A percentile compares a stretch with the other conserved stretches of the same genome.
Evolutionary conservation across 305 asterid species (phyloP).

Genomic region (Fraxinus paxiana): DNA sequence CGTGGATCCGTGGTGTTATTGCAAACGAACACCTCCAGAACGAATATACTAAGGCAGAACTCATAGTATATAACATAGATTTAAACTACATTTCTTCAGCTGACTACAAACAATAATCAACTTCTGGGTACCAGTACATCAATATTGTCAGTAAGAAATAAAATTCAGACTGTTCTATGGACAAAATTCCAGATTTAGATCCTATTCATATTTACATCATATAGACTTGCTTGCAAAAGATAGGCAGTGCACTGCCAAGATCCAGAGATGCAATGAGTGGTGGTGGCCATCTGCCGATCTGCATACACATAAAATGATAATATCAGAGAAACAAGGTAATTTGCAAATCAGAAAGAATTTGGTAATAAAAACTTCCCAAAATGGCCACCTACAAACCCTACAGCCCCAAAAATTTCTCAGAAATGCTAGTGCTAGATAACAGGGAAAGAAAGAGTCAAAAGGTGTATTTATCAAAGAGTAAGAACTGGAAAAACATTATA

Average conservation of each 20-base stretch:
- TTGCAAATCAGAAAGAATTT: not conserved
- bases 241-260: not conserved
- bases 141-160: not conserved
- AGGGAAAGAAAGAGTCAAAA: not conserved
- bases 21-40: not conserved
- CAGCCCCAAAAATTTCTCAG: not conserved
- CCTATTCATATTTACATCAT: slow-evolving; percentile 24
- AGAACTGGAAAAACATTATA: not conserved
- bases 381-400: not conserved
- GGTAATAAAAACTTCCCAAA: not conserved
- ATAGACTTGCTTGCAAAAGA: slow-evolving; percentile 23
- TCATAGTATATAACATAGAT: not conserved
- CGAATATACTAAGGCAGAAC: not conserved
- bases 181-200: slow-evolving; percentile 23
- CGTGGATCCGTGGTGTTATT: not conserved
- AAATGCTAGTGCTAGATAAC: not conserved
- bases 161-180: slow-evolving; percentile 3
- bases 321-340: not conserved
- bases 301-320: slow-evolving; percentile 20
- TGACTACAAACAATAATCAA: not conserved
- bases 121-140: not conserved
- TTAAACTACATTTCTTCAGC: not conserved
- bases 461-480: not conserved
- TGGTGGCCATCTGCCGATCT: slow-evolving; percentile 22
- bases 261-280: slow-evolving; percentile 1